Percentiles rank a stretch among this genome's conserved stretches.
Evolutionary conservation across 1,284 basidiomycete species (phyloP).

Genomic region (Pascua guehoae): DNA sequence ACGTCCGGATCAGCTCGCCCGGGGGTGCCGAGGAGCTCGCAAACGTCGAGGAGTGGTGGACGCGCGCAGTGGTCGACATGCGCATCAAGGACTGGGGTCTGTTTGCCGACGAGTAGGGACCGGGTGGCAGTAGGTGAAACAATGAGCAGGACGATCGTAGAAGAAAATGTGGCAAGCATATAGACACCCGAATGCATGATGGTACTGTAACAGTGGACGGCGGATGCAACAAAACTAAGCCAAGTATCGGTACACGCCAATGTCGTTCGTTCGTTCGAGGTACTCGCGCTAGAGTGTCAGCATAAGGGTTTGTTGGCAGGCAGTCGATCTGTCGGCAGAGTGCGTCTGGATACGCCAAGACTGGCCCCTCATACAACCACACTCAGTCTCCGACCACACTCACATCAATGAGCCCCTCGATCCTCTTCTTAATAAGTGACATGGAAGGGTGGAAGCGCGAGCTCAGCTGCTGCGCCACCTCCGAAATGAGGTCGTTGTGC

Average conservation of each 20-base stretch:
- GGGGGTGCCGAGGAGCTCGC: conserved; percentile 32
- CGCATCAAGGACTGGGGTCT: conserved; percentile 67
- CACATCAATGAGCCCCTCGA: conserved; percentile 92
- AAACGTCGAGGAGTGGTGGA: conserved; percentile 41
- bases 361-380: not conserved
- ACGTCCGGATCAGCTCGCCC: conserved; percentile 53
- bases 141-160: too few relatives aligned
- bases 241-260: conserved; percentile 45
- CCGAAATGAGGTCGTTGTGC: conserved; percentile 85
- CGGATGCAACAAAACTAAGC: conserved; percentile 22
- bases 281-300: conserved; percentile 42
- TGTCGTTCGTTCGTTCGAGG: conserved; percentile 42
- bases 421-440: conserved; percentile 83
- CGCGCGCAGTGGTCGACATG: conserved; percentile 3
- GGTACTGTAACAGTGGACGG: not conserved
- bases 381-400: conserved; percentile 15
- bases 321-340: not conserved
- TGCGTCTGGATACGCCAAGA: too few relatives aligned
- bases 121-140: not conserved
- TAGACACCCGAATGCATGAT: not conserved
- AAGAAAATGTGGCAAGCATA: too few relatives aligned
- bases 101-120: conserved; percentile 56
- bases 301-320: too few relatives aligned
- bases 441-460: conserved; percentile 83
- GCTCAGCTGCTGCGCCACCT: conserved; percentile 82